Evolutionary conservation across 106 monocot species (phyloP), one percentile per base, ranked within the genome.

Genomic region (Dendrobium officinale): DNA sequence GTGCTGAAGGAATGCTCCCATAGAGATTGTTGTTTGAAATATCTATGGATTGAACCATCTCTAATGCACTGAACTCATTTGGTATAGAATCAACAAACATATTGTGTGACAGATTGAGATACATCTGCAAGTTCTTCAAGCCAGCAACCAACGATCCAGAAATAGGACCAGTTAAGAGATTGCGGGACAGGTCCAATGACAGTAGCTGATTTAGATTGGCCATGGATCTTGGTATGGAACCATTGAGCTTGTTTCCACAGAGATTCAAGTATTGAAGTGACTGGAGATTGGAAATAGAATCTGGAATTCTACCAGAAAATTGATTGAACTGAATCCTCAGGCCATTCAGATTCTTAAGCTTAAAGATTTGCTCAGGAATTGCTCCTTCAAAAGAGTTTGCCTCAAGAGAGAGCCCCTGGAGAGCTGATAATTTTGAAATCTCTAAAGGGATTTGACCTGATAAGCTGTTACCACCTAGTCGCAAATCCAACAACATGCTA

Each of bases 41-140:
- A 79, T 96, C 92, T 42, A 96, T 92, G 15, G 84, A 84, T 70
- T 96, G 93, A 70, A 92, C 90, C 92, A 89, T 96, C 5, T 15
- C 41, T 29, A 94, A 72, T 0, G 22, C 79, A 40, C 92, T 90
- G 54, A 96, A 64, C 79, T 93, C 92, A 19, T 67, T 24, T 0
- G 93, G 96, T 67, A 96, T 83, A 33, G 85, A 61, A 72, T 90
- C 96, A 6, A 42, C 40, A 2, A 96, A 77, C 55, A 81, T 42
- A 80, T 96, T 96, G 78, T 87, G 83, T 8, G 96, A 91, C 11
- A 93, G 49, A 84, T 96, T 91, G 37, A 96, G 79, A 78, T 80
- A 85, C 9, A 91, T 45, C 84, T 91, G 93, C 78, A 91, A 55
- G 81, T 79, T 86, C 31, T 83, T 86, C 84, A 93, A 66, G 41